These are phyloP conservation scores for Magnolia changhungtana DNA, from an alignment of 164 flowering plant species.

Conservation along the genomic window DNA sequence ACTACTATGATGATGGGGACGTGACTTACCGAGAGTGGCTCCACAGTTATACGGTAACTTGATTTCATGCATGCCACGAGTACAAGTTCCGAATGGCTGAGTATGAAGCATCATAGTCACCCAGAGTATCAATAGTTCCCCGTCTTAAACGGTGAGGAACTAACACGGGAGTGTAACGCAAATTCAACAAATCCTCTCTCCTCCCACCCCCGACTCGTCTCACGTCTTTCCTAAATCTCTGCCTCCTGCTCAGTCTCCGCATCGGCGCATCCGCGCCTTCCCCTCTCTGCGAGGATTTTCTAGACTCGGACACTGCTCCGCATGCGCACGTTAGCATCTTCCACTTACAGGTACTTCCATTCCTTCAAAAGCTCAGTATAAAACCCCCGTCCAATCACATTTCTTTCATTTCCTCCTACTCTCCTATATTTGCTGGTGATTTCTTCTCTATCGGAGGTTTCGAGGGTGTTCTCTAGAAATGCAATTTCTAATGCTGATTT, in stretches of 20 bases:
- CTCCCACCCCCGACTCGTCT: background rate
- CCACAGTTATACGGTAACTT: too few relatives aligned
- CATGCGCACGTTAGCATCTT: background rate
- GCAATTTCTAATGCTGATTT: background rate
- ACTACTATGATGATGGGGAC: too few relatives aligned
- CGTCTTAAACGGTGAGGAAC: too few relatives aligned
- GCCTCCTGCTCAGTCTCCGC: background rate
- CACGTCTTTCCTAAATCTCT: background rate
- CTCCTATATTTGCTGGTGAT: background rate
- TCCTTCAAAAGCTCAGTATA: background rate
- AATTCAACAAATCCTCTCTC: background rate
- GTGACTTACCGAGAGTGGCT: too few relatives aligned
- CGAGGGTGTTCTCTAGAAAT: background rate
- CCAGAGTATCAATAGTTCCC: too few relatives aligned
- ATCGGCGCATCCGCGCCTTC: background rate
- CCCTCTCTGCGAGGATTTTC: background rate
- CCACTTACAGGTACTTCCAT: background rate
- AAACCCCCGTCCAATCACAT: background rate
- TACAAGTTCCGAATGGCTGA: too few relatives aligned
- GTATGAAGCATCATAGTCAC: too few relatives aligned
- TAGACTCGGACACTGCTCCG: background rate
- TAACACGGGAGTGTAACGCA: too few relatives aligned
- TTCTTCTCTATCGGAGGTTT: background rate
- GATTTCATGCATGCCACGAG: too few relatives aligned
- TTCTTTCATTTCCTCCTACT: background rate